Conservation (phyloP, 176 grass and related monocot species). For the Thalia dealbata region DNA sequence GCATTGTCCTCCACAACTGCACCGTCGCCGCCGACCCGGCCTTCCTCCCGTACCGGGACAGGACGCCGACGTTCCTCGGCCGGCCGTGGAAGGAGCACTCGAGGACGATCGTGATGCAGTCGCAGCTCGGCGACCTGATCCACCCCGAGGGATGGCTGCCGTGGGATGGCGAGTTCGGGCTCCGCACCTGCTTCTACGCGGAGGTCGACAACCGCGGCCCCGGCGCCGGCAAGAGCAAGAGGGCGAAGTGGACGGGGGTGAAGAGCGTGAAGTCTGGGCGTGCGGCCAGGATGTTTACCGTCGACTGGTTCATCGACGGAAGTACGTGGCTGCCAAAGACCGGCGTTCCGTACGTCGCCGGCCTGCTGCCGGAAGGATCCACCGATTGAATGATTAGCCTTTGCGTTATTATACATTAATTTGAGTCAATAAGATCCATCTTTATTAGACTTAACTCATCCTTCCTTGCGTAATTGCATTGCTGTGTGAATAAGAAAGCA, state of each 20-base stretch:
- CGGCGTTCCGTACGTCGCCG: slow-evolving; percentile 53
- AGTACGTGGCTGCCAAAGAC: slow-evolving; percentile 48
- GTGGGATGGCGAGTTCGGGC: slow-evolving; percentile 48
- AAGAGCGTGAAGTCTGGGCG: slow-evolving; percentile 44
- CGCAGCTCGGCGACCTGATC: slow-evolving; percentile 42
- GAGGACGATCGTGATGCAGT: slow-evolving; percentile 59
- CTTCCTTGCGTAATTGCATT: too few relatives aligned
- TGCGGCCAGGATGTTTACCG: slow-evolving; percentile 33
- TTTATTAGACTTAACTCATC: too few relatives aligned
- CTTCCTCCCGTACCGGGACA: slow-evolving; percentile 4
- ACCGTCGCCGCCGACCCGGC: slow-evolving; percentile 40
- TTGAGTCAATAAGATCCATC: too few relatives aligned
- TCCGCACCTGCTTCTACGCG: slow-evolving; percentile 62
- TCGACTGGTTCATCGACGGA: slow-evolving; percentile 55
- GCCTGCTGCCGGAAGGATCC: slow-evolving; percentile 30
- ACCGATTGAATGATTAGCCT: too few relatives aligned
- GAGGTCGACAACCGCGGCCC: slow-evolving; percentile 56
- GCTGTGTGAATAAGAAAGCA: too few relatives aligned
- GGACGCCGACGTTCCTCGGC: slow-evolving; percentile 41
- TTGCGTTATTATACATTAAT: too few relatives aligned
- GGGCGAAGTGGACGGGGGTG: slow-evolving; percentile 50
- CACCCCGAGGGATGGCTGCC: slow-evolving; percentile 49
- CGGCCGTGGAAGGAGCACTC: slow-evolving; percentile 78
- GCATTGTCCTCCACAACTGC: slow-evolving; percentile 63
- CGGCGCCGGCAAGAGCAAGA: slow-evolving; percentile 38